A percentile compares a stretch with the other conserved stretches of the same genome.
phyloP scores from a whole-genome alignment of 169 alveolate genomes.

The Prorocentrum cordatum region DNA sequence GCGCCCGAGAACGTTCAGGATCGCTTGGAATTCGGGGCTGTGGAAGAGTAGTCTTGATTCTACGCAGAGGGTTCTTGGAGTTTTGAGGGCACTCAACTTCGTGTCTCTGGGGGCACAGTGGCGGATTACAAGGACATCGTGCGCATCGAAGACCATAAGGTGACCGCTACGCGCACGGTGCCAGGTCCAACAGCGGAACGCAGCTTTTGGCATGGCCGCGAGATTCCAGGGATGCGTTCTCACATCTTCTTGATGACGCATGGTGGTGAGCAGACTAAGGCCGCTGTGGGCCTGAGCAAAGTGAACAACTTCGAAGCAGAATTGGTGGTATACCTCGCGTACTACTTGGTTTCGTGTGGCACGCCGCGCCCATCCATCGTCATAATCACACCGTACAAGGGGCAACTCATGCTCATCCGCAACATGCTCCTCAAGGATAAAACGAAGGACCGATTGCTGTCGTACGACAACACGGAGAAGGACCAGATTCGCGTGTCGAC shows the following conservation, averaged over 20 bases:
- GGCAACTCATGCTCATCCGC: conserved; percentile 39
- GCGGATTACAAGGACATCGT: conserved; percentile 12
- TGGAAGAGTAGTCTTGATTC: no score
- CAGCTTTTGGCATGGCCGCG: conserved; percentile 24
- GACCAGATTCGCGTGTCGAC: conserved; percentile 48
- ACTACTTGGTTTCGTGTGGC: conserved; percentile 40
- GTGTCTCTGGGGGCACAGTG: no score
- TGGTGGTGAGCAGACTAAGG: conserved; percentile 9
- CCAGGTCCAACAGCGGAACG: conserved; percentile 1
- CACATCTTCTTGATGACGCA: conserved; percentile 54
- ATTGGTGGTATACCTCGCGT: conserved; percentile 12
- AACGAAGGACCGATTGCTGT: background rate
- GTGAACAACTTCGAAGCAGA: conserved; percentile 21
- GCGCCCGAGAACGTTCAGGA: no score
- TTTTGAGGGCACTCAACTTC: no score
- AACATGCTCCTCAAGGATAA: conserved; percentile 16
- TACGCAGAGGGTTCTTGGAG: no score
- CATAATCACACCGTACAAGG: conserved; percentile 63
- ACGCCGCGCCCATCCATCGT: conserved; percentile 16
- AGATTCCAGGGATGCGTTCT: conserved; percentile 25
- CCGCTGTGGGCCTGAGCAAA: conserved; percentile 16
- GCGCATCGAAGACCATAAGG: conserved; percentile 21
- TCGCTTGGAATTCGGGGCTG: no score
- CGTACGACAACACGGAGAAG: background rate
- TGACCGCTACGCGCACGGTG: background rate